A percentile compares a stretch with the other conserved stretches of the same genome.
Evolutionary conservation across 306 rosid species (phyloP).

Genomic region (Lathyrus aphaca): DNA sequence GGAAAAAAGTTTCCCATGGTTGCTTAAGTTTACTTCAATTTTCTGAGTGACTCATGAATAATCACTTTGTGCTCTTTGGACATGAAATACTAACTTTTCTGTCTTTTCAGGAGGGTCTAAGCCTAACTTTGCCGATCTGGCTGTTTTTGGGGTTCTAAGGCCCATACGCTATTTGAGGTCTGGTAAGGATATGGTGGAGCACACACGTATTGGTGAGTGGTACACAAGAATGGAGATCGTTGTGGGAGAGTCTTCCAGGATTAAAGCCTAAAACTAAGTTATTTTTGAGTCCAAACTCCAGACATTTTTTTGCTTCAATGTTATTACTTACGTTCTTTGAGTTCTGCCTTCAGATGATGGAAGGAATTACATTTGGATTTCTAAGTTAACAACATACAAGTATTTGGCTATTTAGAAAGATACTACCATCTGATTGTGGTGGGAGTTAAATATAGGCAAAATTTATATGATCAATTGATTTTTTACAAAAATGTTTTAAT

Average conservation of each 20-base stretch:
- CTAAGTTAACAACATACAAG: conserved; percentile 5
- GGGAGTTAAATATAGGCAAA: conserved; percentile 31
- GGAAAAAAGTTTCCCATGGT: not conserved
- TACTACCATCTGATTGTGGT: conserved; percentile 20
- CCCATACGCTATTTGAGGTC: conserved; percentile 91
- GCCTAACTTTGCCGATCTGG: conserved; percentile 56
- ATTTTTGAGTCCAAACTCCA: not conserved
- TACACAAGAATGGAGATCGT: conserved; percentile 82
- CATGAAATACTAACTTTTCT: conserved; percentile 18
- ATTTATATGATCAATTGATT: conserved; percentile 37
- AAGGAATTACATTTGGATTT: conserved; percentile 33
- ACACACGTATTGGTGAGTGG: conserved; percentile 94
- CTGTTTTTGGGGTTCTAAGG: conserved; percentile 71
- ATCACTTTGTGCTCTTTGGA: conserved; percentile 19
- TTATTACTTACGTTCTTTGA: conserved; percentile 30
- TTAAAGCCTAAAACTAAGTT: conserved; percentile 53
- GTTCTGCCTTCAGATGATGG: conserved; percentile 36
- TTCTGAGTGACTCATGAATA: not conserved
- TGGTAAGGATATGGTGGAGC: conserved; percentile 95
- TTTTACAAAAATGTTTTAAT: conserved; percentile 38
- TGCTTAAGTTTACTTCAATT: conserved; percentile 27
- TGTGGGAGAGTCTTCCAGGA: conserved; percentile 75
- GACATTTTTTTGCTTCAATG: conserved; percentile 21
- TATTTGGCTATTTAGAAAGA: conserved; percentile 33
- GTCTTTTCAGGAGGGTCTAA: conserved; percentile 65